phyloP scores from a whole-genome alignment of 306 rosid species.

The Astragalus membranaceus region DNA sequence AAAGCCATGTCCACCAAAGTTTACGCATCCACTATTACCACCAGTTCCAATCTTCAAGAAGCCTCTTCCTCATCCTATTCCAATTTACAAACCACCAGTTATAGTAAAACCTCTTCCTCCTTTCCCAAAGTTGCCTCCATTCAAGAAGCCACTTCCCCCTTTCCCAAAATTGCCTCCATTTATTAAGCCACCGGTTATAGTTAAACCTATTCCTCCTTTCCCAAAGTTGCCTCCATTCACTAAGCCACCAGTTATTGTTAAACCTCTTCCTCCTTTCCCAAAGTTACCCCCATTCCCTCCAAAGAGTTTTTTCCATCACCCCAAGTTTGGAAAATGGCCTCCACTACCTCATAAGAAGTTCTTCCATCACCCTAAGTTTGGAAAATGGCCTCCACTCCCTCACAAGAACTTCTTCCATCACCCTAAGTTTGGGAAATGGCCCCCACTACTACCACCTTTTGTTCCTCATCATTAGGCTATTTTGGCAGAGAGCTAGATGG shows the following conservation, averaged over 20 bases:
- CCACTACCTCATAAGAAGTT: not conserved
- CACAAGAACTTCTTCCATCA: not conserved
- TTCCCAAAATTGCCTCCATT: not conserved
- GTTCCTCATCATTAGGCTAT: slow-evolving; percentile 30
- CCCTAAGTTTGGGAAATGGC: slow-evolving; percentile 12
- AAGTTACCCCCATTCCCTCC: slow-evolving; percentile 13
- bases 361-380: not conserved
- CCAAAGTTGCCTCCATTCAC: slow-evolving; percentile 18
- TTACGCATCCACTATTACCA: not conserved
- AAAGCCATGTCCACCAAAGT: not conserved
- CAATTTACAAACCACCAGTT: slow-evolving; percentile 3
- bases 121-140: slow-evolving; percentile 22
- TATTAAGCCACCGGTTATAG: not conserved
- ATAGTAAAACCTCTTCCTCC: slow-evolving; percentile 17
- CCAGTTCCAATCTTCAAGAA: slow-evolving; percentile 14
- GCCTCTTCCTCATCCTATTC: slow-evolving; percentile 14
- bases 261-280: slow-evolving; percentile 23
- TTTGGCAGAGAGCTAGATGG: not conserved
- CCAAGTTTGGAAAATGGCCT: slow-evolving; percentile 18
- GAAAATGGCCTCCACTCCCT: slow-evolving; percentile 27
- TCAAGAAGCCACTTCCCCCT: slow-evolving; percentile 2
- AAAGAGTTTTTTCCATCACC: not conserved
- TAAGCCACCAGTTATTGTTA: slow-evolving; percentile 5
- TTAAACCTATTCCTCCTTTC: not conserved
- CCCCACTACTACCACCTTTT: slow-evolving; percentile 31